Conservation (phyloP, 2,329 filamentous ascomycete genomes). For the Colletotrichum viniferum region DNA sequence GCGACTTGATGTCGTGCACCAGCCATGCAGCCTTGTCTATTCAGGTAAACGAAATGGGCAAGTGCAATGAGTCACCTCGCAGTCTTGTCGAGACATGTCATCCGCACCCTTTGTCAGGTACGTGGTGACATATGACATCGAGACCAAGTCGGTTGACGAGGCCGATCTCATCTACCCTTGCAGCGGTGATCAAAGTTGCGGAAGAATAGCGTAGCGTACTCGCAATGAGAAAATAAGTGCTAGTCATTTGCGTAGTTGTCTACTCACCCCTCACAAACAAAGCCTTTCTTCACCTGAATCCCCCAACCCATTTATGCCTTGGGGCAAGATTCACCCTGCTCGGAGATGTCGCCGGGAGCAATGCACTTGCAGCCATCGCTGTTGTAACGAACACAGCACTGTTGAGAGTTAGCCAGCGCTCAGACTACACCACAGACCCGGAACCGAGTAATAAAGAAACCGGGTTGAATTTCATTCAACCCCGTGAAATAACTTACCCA, state of each 20-base stretch:
- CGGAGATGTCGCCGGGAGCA: background rate
- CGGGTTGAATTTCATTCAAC: background rate
- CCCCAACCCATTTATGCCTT: background rate
- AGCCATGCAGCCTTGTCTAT: no score
- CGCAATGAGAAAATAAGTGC: background rate
- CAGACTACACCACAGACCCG: background rate
- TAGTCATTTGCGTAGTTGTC: background rate
- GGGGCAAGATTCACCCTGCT: background rate
- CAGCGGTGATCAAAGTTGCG: no score
- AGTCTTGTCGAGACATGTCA: no score
- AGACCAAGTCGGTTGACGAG: no score
- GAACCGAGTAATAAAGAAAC: accelerated
- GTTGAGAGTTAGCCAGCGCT: background rate
- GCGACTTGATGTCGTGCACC: no score
- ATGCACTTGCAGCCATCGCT: background rate
- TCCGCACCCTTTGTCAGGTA: no score
- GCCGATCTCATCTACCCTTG: no score
- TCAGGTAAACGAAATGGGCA: no score
- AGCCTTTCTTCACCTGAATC: background rate
- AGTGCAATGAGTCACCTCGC: no score
- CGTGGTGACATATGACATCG: no score
- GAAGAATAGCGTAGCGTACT: no score
- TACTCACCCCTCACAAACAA: background rate
- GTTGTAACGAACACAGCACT: background rate
- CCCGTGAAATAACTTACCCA: background rate